These are phyloP conservation scores for Saccharomycopsis babjevae DNA, from an alignment of 805 yeast species.

Conservation along the genomic window DNA sequence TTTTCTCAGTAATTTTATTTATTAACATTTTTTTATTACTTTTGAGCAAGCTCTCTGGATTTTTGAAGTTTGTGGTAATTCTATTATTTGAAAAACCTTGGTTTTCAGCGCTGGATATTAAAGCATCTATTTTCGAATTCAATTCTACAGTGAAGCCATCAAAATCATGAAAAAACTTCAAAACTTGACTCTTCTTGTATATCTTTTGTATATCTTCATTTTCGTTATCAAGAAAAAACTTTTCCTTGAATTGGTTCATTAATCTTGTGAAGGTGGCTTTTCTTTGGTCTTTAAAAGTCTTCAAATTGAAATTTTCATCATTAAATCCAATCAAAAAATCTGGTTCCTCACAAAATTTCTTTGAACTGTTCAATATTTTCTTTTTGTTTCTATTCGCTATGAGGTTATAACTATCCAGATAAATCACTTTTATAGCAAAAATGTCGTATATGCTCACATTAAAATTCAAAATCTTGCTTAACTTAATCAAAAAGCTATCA, in stretches of 20 bases:
- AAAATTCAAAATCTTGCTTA: neutral
- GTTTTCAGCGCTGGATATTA: neutral
- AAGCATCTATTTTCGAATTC: neutral
- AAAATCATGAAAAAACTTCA: neutral
- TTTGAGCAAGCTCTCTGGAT: neutral
- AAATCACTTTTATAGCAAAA: conserved; percentile 5
- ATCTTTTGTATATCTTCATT: neutral
- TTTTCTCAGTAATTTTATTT: neutral
- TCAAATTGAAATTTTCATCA: neutral
- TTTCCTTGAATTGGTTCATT: neutral
- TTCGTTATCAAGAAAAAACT: neutral
- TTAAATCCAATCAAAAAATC: neutral
- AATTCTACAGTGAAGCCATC: neutral
- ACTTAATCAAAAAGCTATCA: conserved; percentile 3
- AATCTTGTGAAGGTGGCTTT: neutral
- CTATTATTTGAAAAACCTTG: neutral
- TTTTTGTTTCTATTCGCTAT: neutral
- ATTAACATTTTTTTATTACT: neutral
- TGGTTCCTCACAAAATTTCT: neutral
- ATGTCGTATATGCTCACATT: conserved; percentile 3
- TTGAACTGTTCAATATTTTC: neutral
- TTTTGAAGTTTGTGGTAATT: neutral
- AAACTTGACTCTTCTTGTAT: neutral
- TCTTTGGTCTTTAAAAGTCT: neutral
- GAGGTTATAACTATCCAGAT: conserved; percentile 7